Evolutionary conservation across 371 early-diverging fungal genomes (phyloP), one percentile per base, ranked within the genome.

Genomic region (Chytridium lagenaria): DNA sequence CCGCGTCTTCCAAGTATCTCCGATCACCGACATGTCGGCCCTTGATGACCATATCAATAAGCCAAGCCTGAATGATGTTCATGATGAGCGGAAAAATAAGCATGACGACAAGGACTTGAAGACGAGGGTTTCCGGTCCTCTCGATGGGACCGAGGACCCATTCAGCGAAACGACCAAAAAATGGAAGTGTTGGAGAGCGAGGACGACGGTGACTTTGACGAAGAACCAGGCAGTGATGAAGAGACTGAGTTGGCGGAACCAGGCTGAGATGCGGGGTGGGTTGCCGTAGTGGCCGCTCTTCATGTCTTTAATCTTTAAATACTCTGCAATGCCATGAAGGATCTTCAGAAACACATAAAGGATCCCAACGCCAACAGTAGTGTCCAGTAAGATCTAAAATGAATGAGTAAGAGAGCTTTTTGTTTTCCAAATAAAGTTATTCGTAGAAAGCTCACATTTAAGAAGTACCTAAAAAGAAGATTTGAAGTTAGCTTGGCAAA

Each of bases 11-110:
- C 39, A 66, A 40, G 44, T 40, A 66, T 19, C 44, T 5, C 40
- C 49, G 2, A 30, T 44, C 49, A 40, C 66, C 66, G 5, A 40
- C 2, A 19, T 44, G 66, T n/a, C 26, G 2, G 2, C 76, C 80
- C 69, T 83, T 83, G 75, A 83, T 83, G 65, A 83, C 77, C 36
- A 31, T 63, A 64, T 83, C 83, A 26, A 77, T 83, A 65, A 83
- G 64, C 83, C 80, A 80, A 1, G 83, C 83, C 67, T 83, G 83
- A 44, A 78, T 36, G 49, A 83, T 71, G 59, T 83, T 83, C 83
- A 83, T 83, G 33, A 69, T 50, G 50, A 83, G 73, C 30, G 83
- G 83, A 50, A 83, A 81, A 1, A 83, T 33, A 16, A 83, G 76
- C 83, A 83, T 79, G 10, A 83, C 83, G 40, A 83, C 74, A 1